Conservation (phyloP, 2,329 filamentous ascomycete genomes). For the Hymenoscyphus linearis region DNA sequence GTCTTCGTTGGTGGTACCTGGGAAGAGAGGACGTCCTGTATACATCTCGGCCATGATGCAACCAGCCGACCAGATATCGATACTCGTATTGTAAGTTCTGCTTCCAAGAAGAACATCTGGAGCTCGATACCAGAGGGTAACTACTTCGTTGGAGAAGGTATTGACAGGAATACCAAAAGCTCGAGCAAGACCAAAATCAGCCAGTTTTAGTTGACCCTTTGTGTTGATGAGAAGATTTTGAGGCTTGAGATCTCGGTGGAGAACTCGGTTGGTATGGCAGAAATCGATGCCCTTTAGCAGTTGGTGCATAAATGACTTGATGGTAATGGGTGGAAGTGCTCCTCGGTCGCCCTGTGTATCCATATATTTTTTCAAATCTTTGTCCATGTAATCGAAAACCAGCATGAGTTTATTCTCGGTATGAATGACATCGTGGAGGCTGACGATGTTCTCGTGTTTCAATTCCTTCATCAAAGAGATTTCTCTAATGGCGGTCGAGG, state of each 20-base stretch:
- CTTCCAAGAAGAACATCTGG: constrained; percentile 92
- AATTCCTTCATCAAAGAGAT: constrained; percentile 99
- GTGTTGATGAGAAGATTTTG: constrained; percentile 95
- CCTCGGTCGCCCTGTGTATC: constrained; percentile 86
- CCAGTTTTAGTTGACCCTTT: constrained; percentile 85
- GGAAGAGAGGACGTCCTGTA: constrained; percentile 90
- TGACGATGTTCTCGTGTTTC: constrained; percentile 98
- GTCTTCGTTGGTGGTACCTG: constrained; percentile 96
- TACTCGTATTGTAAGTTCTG: constrained; percentile 97
- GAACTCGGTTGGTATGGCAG: constrained; percentile 93
- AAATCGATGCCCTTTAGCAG: constrained; percentile 93
- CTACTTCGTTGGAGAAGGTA: constrained; percentile 96
- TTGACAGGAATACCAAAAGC: constrained; percentile 97
- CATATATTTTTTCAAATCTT: constrained; percentile 98
- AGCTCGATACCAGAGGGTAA: constrained; percentile 95
- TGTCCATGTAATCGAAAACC: constrained; percentile 98
- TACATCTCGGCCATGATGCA: constrained; percentile 99
- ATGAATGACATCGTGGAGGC: constrained; percentile 96
- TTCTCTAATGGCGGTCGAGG: constrained; percentile 93
- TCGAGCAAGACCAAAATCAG: constrained; percentile 88
- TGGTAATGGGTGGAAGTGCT: constrained; percentile 79
- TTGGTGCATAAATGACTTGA: constrained; percentile 99
- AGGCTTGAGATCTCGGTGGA: constrained; percentile 92
- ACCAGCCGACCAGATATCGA: constrained; percentile 98
- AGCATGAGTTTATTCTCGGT: constrained; percentile 99